Evolutionary conservation across 768 basidiomycete species (phyloP).

Genomic region (Leucocoprinus birnbaumii): DNA sequence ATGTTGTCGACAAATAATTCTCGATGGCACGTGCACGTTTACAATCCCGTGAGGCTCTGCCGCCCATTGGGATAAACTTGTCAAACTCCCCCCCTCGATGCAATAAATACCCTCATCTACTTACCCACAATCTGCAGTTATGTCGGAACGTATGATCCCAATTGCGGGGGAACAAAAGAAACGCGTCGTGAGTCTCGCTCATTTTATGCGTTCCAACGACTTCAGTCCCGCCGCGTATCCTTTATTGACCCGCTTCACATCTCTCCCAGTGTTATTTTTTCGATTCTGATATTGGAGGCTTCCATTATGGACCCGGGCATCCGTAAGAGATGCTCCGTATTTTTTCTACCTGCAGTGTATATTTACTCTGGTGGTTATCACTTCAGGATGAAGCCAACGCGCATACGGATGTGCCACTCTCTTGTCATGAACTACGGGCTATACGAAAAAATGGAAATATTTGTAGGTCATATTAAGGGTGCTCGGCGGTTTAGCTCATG

Average conservation of each 20-base stretch:
- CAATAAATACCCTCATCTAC: conserved; percentile 14
- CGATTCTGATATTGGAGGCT: conserved; percentile 98
- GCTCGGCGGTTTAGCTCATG: background rate
- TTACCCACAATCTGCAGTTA: conserved; percentile 17
- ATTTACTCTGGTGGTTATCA: conserved; percentile 17
- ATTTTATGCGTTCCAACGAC: conserved; percentile 14
- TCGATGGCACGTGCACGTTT: conserved; percentile 10
- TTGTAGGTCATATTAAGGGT: conserved; percentile 54
- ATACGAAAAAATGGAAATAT: conserved; percentile 99
- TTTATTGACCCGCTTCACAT: conserved; percentile 13
- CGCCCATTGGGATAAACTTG: conserved; percentile 8
- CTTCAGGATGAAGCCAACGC: conserved; percentile 90
- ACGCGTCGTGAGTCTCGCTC: conserved; percentile 68
- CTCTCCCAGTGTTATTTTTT: conserved; percentile 91
- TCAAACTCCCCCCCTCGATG: conserved; percentile 5
- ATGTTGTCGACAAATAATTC: conserved; percentile 6
- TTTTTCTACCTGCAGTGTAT: background rate
- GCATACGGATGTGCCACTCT: conserved; percentile 99
- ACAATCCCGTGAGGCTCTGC: conserved; percentile 10
- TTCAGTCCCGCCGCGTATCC: conserved; percentile 9
- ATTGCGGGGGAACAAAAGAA: conserved; percentile 81
- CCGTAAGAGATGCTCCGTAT: conserved; percentile 50
- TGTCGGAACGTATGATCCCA: conserved; percentile 54
- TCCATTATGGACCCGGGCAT: conserved; percentile 98
- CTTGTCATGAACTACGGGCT: conserved; percentile 99